Conservation (phyloP, 805 yeast genomes). For the Candida manassasensis region DNA sequence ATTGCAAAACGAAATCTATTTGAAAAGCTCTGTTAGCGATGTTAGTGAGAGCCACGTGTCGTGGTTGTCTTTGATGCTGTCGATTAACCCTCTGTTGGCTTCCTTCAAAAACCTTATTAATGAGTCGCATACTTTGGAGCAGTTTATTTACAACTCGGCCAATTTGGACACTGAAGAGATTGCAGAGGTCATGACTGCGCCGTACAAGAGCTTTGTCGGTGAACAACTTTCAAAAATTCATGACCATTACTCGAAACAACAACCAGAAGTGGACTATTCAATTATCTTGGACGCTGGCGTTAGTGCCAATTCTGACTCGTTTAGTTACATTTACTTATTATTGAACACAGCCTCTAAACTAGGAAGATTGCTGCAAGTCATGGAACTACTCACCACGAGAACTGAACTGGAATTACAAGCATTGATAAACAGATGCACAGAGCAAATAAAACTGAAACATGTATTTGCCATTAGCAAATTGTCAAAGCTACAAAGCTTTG, state of each 20-base stretch:
- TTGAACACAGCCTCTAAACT: constrained; percentile 55
- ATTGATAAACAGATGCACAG: constrained; percentile 56
- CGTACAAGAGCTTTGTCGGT: constrained; percentile 23
- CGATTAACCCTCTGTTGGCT: constrained; percentile 32
- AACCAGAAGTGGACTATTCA: constrained; percentile 23
- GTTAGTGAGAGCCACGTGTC: constrained; percentile 10
- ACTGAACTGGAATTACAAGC: constrained; percentile 60
- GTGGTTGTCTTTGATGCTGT: constrained; percentile 20
- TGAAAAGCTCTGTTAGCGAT: constrained; percentile 29
- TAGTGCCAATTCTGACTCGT: constrained; percentile 38
- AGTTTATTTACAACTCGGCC: constrained; percentile 50
- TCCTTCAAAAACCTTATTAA: constrained; percentile 30
- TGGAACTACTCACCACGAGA: constrained; percentile 50
- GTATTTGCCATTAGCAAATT: constrained; percentile 30
- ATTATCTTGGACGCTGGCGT: constrained; percentile 26
- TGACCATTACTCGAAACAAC: constrained; percentile 15
- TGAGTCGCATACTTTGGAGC: constrained; percentile 44
- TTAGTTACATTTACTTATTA: constrained; percentile 48
- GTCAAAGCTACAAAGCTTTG: constrained; percentile 26
- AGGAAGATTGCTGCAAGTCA: constrained; percentile 55
- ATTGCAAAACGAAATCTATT: constrained; percentile 61
- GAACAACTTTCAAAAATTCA: constrained; percentile 27
- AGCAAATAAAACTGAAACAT: constrained; percentile 58
- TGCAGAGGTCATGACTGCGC: constrained; percentile 33
- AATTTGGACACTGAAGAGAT: constrained; percentile 53